Percentiles rank a stretch among this genome's conserved stretches.
Conservation (phyloP, 2,329 filamentous ascomycete genomes). For the Beauveria bassiana region DNA sequence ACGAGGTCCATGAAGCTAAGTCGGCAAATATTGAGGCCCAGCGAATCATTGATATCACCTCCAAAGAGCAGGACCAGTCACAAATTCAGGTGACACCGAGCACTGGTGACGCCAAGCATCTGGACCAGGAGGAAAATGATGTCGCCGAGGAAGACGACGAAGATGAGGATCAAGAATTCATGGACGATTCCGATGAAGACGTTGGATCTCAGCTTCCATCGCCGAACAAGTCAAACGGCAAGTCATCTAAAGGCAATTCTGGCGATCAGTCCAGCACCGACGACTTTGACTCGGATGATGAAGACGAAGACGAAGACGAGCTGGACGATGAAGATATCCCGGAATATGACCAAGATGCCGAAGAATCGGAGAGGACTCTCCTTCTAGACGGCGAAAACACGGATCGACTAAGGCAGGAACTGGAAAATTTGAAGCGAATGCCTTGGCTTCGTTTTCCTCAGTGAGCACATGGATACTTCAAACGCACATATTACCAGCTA, state of each 20-base stretch:
- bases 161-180: neutral
- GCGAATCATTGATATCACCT: neutral
- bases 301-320: slow-evolving; percentile 1
- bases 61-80: neutral
- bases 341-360: slow-evolving; percentile 12
- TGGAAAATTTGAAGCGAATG: slow-evolving; percentile 25
- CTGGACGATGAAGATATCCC: slow-evolving; percentile 12
- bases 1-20: neutral
- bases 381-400: slow-evolving; percentile 20
- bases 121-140: neutral
- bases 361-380: slow-evolving; percentile 6
- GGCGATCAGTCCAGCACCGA: neutral
- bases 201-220: neutral
- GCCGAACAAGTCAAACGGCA: neutral
- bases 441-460: slow-evolving; percentile 34
- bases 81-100: neutral
- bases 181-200: neutral
- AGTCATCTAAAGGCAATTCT: neutral
- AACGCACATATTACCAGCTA: neutral
- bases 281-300: neutral
- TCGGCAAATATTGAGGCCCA: neutral
- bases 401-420: slow-evolving; percentile 22
- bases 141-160: neutral
- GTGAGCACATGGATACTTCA: slow-evolving; percentile 18
- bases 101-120: neutral